Evolutionary conservation across 495 filamentous ascomycete genomes (phyloP).

Genomic region (Amphirosellinia nigrospora): DNA sequence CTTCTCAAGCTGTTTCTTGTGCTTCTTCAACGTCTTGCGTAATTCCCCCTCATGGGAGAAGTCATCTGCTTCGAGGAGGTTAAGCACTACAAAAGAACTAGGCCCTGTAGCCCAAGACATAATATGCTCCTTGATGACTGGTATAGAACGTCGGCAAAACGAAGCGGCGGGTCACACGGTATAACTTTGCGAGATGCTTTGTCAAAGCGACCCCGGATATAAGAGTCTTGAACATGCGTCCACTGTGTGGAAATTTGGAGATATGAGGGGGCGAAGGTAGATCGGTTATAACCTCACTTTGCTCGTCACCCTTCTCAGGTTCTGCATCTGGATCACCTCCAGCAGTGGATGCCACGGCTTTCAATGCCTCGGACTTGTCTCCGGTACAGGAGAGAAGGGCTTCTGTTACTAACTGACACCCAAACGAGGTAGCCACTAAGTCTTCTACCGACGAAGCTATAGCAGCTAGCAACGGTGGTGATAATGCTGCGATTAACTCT

Average conservation of each 20-base stretch:
- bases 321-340: conserved; percentile 60
- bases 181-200: conserved; percentile 67
- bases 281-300: conserved; percentile 1
- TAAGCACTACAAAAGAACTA: conserved; percentile 82
- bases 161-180: conserved; percentile 74
- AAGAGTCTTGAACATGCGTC: conserved; percentile 88
- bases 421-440: conserved; percentile 76
- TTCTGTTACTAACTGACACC: conserved; percentile 84
- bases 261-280: conserved; percentile 49
- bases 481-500: conserved; percentile 75
- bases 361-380: conserved; percentile 71
- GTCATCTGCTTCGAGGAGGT: conserved; percentile 76
- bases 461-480: conserved; percentile 69
- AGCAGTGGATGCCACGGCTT: conserved; percentile 73
- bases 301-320: conserved; percentile 50
- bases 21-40: conserved; percentile 66
- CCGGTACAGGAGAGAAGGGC: conserved; percentile 77
- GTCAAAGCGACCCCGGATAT: conserved; percentile 89
- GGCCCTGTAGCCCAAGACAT: conserved; percentile 85
- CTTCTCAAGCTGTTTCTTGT: conserved; percentile 56
- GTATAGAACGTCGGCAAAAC: conserved; percentile 82
- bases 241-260: conserved; percentile 65
- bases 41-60: conserved; percentile 72
- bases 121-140: conserved; percentile 73
- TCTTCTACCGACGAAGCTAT: conserved; percentile 70